Evolutionary conservation across 352 stramenopile genomes (phyloP).

Genomic region (Phytophthora megakarya): DNA sequence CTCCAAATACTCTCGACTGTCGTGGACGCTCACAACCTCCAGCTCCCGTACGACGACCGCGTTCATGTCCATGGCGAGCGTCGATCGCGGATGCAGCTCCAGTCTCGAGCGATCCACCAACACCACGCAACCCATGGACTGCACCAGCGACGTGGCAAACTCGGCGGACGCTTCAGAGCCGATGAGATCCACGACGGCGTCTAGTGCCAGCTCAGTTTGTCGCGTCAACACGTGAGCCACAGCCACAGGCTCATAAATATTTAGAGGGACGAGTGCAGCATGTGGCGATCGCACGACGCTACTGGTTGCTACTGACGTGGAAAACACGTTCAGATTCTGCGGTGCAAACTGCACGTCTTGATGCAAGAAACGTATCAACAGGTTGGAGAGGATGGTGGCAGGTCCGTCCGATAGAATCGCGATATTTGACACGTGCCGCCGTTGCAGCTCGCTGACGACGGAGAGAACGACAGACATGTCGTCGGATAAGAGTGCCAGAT

Average conservation of each 20-base stretch:
- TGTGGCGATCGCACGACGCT: slow-evolving; percentile 21
- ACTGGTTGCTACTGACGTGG: slow-evolving; percentile 10
- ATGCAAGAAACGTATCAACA: slow-evolving; percentile 40
- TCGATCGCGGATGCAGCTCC: slow-evolving; percentile 32
- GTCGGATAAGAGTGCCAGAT: slow-evolving; percentile 47
- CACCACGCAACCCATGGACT: slow-evolving; percentile 54
- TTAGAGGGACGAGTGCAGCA: slow-evolving; percentile 36
- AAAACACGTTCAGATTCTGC: slow-evolving; percentile 39
- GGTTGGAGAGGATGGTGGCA: slow-evolving; percentile 30
- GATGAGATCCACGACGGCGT: slow-evolving; percentile 62
- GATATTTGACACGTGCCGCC: slow-evolving; percentile 29
- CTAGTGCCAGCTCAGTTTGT: slow-evolving; percentile 38
- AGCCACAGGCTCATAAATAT: slow-evolving; percentile 41
- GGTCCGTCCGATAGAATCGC: slow-evolving; percentile 34
- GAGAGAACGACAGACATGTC: slow-evolving; percentile 47
- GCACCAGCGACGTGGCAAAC: slow-evolving; percentile 48
- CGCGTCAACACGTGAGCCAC: slow-evolving; percentile 25
- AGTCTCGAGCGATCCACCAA: slow-evolving; percentile 43
- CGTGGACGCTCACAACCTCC: slow-evolving; percentile 42
- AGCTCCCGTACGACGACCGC: slow-evolving; percentile 73
- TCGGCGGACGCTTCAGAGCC: slow-evolving; percentile 44
- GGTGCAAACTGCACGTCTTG: slow-evolving; percentile 26
- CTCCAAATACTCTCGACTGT: slow-evolving; percentile 37
- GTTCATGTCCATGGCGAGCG: slow-evolving; percentile 70
- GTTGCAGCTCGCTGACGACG: slow-evolving; percentile 36